Evolutionary conservation across 2,329 filamentous ascomycete genomes (phyloP), one percentile per base, ranked within the genome.

Genomic region (Epichloe sp.): DNA sequence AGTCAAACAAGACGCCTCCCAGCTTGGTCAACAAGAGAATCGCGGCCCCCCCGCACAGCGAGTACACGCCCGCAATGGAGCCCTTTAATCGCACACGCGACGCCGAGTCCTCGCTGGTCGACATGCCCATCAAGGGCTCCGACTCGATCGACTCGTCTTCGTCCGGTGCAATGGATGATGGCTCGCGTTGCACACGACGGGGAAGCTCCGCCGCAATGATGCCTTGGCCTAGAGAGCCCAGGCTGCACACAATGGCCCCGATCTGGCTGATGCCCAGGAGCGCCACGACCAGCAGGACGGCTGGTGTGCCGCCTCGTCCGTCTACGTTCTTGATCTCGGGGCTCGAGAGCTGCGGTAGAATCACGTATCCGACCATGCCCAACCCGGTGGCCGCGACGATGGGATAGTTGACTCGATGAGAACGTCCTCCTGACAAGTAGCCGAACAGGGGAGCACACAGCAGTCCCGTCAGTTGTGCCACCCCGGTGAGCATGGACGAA

Each of bases 1-100:
- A 74, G 65, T 98, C 93, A 62, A 97, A 98, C 46, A 96, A 68
- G 38, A 81, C 79, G 0, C 93, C 93, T 12, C 93, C 93, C 4
- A 93, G 66, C 68, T 98, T 98, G 0, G 93, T 97, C 15, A 98
- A 76, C 5, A 97, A 68, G 50, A 98, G 67, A 49, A 98, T 98
- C 0, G 90, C 93, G 1, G 82, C 85, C 14, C 91, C 93, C 11
- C 93, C 93, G 51, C 85, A 89, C 55, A 95, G 79, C 49, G 87
- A 94, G 67, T 98, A 98, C 1, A 96, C 84, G 2, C 93, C 93
- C 0, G 93, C 91, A 57, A 98, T 93, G 14, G 88, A 91, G 12
- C 93, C 93, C 70, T 97, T 97, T 49, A 97, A 77, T 34, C 74
- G 70, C 38, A 80, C 74, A 14, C 78, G 68, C 8, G 76, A 76